Evolutionary conservation across 345 rosid species (phyloP).

Genomic region (Euphorbia tirucalli): DNA sequence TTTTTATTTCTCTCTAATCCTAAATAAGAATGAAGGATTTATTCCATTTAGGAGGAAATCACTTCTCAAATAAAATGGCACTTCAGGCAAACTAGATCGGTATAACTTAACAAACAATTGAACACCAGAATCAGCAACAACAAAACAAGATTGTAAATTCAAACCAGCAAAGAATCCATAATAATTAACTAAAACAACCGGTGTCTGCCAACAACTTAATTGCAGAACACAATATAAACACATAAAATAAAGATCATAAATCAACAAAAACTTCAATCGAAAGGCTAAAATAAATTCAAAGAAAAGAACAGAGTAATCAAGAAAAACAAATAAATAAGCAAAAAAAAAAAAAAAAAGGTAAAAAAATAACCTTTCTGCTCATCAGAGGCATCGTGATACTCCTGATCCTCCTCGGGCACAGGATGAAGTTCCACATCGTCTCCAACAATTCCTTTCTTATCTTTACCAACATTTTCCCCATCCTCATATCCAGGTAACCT

Average conservation of each 20-base stretch:
- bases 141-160: neutral
- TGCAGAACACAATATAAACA: conserved; percentile 1
- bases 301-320: too few species aligned
- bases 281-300: too few species aligned
- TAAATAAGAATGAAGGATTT: too few species aligned
- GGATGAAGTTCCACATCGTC: conserved; percentile 41
- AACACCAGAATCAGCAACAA: neutral
- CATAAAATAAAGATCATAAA: neutral
- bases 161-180: neutral
- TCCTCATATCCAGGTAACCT: conserved; percentile 7
- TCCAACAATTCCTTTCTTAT: conserved; percentile 3
- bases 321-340: too few species aligned
- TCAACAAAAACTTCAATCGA: neutral
- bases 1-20: too few species aligned
- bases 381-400: conserved; percentile 46
- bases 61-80: too few species aligned
- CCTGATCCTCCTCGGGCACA: conserved; percentile 57
- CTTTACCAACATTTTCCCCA: neutral
- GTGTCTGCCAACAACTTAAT: too few species aligned
- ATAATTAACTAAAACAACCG: neutral
- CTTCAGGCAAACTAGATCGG: too few species aligned
- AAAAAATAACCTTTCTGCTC: conserved; percentile 30
- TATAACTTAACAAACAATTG: neutral
- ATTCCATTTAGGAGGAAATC: too few species aligned
- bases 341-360: neutral